These are phyloP conservation scores for Lipomyces lipofer DNA, from an alignment of 805 yeast species.

Conservation along the genomic window DNA sequence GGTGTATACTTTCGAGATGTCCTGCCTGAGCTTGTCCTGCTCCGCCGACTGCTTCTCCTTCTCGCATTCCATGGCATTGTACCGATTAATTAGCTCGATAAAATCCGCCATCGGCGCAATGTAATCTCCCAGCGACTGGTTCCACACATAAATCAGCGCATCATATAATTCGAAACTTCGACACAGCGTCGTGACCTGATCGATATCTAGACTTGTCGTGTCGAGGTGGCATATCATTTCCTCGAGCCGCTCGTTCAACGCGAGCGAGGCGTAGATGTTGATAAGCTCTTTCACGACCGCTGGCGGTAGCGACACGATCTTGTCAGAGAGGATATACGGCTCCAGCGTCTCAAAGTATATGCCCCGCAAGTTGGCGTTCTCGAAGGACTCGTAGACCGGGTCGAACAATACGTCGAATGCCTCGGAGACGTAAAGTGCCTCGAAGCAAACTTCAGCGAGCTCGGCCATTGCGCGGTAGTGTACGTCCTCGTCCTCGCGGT, in stretches of 20 bases:
- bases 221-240: constrained; percentile 71
- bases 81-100: constrained; percentile 39
- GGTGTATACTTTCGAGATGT: constrained; percentile 47
- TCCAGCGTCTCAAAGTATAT: constrained; percentile 57
- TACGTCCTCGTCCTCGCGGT: constrained; percentile 34
- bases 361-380: constrained; percentile 38
- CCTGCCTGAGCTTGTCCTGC: constrained; percentile 1
- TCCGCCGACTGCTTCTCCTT: constrained; percentile 22
- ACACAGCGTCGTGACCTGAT: constrained; percentile 68
- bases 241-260: constrained; percentile 55
- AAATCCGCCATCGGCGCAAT: constrained; percentile 68
- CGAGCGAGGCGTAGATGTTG: constrained; percentile 46
- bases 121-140: constrained; percentile 65
- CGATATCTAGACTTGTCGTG: constrained; percentile 69
- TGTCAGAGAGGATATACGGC: constrained; percentile 50
- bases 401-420: constrained; percentile 46
- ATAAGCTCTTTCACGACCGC: constrained; percentile 63
- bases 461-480: constrained; percentile 35
- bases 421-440: constrained; percentile 44
- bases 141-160: constrained; percentile 71
- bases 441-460: constrained; percentile 45
- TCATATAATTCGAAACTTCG: constrained; percentile 57
- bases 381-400: constrained; percentile 48
- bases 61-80: constrained; percentile 14
- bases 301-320: constrained; percentile 60